These are phyloP conservation scores for Diaporthe aspalathi DNA, from an alignment of 2,329 filamentous ascomycete species.

Conservation along the genomic window DNA sequence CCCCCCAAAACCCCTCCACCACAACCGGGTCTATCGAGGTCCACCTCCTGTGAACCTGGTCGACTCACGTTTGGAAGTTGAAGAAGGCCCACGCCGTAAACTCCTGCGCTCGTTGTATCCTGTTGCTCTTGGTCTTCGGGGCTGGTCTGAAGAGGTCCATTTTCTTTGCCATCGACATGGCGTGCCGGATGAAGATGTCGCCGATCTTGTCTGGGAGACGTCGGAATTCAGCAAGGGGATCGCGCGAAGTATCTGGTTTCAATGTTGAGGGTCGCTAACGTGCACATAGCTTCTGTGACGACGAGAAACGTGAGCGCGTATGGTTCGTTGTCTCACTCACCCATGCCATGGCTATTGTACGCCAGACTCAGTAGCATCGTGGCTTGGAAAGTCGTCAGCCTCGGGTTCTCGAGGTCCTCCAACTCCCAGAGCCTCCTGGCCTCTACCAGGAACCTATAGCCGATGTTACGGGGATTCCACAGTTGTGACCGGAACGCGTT, in stretches of 20 bases:
- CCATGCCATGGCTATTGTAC: slow-evolving; percentile 13
- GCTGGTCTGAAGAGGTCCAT: background rate
- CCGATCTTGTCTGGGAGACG: slow-evolving; percentile 4
- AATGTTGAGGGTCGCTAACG: background rate
- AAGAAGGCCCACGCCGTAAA: slow-evolving; percentile 17
- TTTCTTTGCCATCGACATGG: background rate
- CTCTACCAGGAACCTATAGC: slow-evolving; percentile 8
- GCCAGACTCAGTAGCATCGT: slow-evolving; percentile 8
- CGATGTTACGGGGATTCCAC: slow-evolving; percentile 7
- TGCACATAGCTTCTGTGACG: background rate
- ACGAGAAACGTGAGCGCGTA: background rate
- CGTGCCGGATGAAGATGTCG: background rate
- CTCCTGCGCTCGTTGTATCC: background rate
- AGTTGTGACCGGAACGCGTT: background rate
- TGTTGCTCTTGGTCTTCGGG: background rate
- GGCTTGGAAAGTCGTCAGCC: slow-evolving; percentile 1
- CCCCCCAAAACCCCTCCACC: too few relatives aligned
- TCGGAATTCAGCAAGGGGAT: background rate
- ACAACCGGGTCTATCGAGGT: too few relatives aligned
- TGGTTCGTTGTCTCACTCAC: background rate
- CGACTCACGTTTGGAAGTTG: slow-evolving; percentile 18
- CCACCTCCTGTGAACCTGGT: background rate
- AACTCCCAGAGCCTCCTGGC: slow-evolving; percentile 4
- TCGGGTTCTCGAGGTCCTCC: background rate
- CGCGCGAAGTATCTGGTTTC: background rate